Base-by-base conservation (phyloP, 1,284 basidiomycete species). In the Vanrija humicola region DNA sequence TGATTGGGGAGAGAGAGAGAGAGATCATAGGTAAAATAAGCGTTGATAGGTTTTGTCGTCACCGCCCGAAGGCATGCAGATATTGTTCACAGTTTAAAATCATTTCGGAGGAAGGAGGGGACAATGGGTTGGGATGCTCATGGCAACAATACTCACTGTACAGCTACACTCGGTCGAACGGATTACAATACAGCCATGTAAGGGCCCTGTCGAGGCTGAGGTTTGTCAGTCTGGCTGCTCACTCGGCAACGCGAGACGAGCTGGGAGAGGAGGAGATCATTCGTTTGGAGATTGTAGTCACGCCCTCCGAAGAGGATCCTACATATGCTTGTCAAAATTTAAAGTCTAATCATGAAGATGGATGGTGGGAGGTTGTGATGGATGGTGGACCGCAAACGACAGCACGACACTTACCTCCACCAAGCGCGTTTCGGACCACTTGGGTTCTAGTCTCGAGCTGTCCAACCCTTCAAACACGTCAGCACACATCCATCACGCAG, bases 241-340 rank as follows among this genome's bases (percentile, higher is more conserved):
- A 34, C 12, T 6, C 23, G 18, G 8, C 23, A 43, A 43, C 18
- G 42, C 42, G 42, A 43, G 42, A 43, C 5, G 23, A 12, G 42
- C 9, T 19, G 42, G 5, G 23, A 43, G 19, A 43, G 21, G 19
- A 43, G 21, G 42, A 25, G 44, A 25, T 46, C 44, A 46, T 46
- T 21, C 44, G 44, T 43, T 46, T 25, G 21, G 57, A 59, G 54
- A 53, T 50, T 67, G 63, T 68, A 74, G 73, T 73, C 73, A 69
- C 52, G 60, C 64, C 67, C 61, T 60, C 64, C 66, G 58, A 67
- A 56, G 58, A 58, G 64, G 64, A 62, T 75, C 73, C 72, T 75
- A 73, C 67, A 75, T 75, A 75, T 75, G 73, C 73, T 75, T 75
- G 73, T 75, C 69, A 61, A 58, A 46, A 45, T 54, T 48, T 34